Percentiles rank a stretch among this genome's conserved stretches.
These are phyloP conservation scores for Calonectria henricotiae DNA, from an alignment of 2,329 filamentous ascomycete genomes.

Conservation along the genomic window DNA sequence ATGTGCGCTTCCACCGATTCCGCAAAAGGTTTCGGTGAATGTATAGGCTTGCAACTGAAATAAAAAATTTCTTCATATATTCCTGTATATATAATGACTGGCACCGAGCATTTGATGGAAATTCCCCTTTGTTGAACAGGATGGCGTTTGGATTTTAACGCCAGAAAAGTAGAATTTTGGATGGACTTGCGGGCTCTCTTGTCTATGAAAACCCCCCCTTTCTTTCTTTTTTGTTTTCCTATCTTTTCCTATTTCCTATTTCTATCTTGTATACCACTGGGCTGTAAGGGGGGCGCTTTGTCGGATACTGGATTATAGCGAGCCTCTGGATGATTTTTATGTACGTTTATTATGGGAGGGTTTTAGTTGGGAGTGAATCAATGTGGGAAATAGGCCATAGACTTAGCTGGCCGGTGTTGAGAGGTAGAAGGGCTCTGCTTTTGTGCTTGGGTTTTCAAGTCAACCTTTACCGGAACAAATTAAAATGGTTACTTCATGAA, in stretches of 20 bases:
- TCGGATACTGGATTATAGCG: constrained; percentile 43
- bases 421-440: constrained; percentile 20
- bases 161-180: constrained; percentile 41
- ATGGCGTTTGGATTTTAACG: constrained; percentile 37
- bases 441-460: constrained; percentile 9
- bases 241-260: constrained; percentile 21
- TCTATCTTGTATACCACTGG: constrained; percentile 47
- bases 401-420: constrained; percentile 20
- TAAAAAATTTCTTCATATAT: background rate
- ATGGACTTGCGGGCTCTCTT: constrained; percentile 3
- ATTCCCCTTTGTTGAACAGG: constrained; percentile 39
- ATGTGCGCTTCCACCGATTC: constrained; percentile 71
- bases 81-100: constrained; percentile 41
- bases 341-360: constrained; percentile 42
- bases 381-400: constrained; percentile 8
- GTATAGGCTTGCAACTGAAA: constrained; percentile 35
- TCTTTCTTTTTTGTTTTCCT: background rate
- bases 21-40: constrained; percentile 51
- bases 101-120: constrained; percentile 39
- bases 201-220: background rate
- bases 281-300: constrained; percentile 36
- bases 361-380: constrained; percentile 23
- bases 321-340: constrained; percentile 47
- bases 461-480: constrained; percentile 8
- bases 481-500: background rate